Percentiles rank a stretch among this genome's conserved stretches.
These are phyloP conservation scores for Erysiphe pulchra DNA, from an alignment of 2,329 filamentous ascomycete species.

Conservation along the genomic window DNA sequence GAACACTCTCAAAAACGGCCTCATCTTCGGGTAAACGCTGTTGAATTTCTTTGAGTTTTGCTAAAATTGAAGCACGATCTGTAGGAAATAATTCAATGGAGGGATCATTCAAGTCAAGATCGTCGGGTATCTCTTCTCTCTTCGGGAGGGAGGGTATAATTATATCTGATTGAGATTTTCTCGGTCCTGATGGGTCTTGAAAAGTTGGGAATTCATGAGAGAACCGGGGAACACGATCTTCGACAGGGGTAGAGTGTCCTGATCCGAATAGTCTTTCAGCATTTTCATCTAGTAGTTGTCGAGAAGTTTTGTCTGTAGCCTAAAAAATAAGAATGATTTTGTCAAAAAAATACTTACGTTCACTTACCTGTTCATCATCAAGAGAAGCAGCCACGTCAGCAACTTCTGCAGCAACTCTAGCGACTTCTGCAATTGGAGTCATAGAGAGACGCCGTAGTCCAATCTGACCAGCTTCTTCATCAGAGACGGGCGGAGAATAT, in stretches of 20 bases:
- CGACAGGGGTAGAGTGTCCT: conserved; percentile 5
- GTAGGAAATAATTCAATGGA: conserved; percentile 10
- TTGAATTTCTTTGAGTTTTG: conserved; percentile 6
- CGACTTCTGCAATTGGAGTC: conserved; percentile 18
- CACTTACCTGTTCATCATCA: neutral
- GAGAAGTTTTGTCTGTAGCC: no score
- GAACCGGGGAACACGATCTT: conserved; percentile 12
- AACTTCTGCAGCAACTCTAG: conserved; percentile 20
- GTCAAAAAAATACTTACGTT: neutral
- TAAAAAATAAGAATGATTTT: no score
- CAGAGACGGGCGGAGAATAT: conserved; percentile 13
- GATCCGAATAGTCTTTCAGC: neutral
- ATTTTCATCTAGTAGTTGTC: no score
- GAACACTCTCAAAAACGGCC: conserved; percentile 3
- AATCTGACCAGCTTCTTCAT: conserved; percentile 13
- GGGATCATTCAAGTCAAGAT: conserved; percentile 10
- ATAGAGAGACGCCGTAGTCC: conserved; percentile 14
- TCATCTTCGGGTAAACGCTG: conserved; percentile 8
- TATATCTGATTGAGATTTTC: neutral
- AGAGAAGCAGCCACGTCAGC: conserved; percentile 18
- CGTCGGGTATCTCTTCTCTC: neutral
- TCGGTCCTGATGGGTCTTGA: conserved; percentile 3
- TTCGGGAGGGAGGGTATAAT: no score
- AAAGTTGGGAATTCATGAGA: conserved; percentile 8
- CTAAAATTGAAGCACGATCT: conserved; percentile 8